Conservation (phyloP, 2,329 filamentous ascomycete genomes). For the Fusarium denticulatum region DNA sequence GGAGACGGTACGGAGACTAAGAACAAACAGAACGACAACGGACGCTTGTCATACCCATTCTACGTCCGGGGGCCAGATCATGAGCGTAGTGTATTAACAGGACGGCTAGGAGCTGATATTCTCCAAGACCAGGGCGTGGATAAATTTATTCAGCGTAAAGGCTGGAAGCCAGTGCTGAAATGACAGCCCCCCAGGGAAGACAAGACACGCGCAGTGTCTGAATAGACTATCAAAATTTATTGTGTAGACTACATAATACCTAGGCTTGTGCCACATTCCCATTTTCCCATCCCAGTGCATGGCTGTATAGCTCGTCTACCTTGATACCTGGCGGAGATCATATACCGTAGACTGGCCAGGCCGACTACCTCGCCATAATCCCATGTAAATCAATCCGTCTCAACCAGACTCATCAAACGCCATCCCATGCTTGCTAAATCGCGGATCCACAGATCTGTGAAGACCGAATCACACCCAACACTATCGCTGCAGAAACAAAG, state of each 20-base stretch:
- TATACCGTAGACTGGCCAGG: slow-evolving; percentile 5
- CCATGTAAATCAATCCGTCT: slow-evolving; percentile 13
- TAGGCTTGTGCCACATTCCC: slow-evolving; percentile 11
- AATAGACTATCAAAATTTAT: slow-evolving; percentile 11
- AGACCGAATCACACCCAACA: slow-evolving; percentile 13
- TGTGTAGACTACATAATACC: slow-evolving; percentile 29
- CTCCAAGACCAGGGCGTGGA: slow-evolving; percentile 69
- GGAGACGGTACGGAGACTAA: neutral
- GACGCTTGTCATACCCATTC: slow-evolving; percentile 63
- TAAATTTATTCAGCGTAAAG: slow-evolving; percentile 65
- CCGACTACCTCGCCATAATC: neutral
- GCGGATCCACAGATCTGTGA: slow-evolving; percentile 21
- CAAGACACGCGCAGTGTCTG: neutral
- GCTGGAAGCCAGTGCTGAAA: slow-evolving; percentile 64
- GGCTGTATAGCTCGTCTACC: slow-evolving; percentile 29
- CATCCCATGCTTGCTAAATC: slow-evolving; percentile 44
- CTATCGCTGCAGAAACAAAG: slow-evolving; percentile 10
- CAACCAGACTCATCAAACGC: slow-evolving; percentile 43
- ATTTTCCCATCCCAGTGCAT: slow-evolving; percentile 10
- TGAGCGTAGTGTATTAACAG: slow-evolving; percentile 75
- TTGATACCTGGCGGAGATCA: slow-evolving; percentile 5
- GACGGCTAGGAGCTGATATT: slow-evolving; percentile 66
- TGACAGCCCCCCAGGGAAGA: slow-evolving; percentile 17
- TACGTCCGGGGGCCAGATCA: slow-evolving; percentile 67
- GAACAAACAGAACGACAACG: neutral